Evolutionary conservation across 2,329 filamentous ascomycete species (phyloP).

Genomic region (Chaetomiaceae sp.): DNA sequence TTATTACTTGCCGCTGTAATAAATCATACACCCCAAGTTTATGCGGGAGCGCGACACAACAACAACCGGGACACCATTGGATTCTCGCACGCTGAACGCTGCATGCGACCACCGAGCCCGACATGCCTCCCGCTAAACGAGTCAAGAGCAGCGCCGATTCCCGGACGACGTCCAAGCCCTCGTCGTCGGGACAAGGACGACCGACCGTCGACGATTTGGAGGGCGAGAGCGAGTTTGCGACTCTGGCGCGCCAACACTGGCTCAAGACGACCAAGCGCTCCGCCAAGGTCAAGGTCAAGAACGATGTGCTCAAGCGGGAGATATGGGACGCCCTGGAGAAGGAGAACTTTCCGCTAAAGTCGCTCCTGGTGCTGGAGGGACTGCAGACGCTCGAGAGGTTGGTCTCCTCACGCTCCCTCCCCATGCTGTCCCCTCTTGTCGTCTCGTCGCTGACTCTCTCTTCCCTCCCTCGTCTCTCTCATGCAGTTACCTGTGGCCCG

Average conservation of each 20-base stretch:
- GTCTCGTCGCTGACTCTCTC: not conserved
- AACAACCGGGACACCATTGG: conserved; percentile 10
- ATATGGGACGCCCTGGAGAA: conserved; percentile 87
- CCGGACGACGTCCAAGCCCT: conserved; percentile 35
- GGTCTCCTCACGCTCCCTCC: too few relatives aligned
- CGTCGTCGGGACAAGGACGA: too few relatives aligned
- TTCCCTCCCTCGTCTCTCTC: conserved; percentile 28
- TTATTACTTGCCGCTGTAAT: too few relatives aligned
- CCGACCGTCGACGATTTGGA: conserved; percentile 65
- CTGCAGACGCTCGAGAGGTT: conserved; percentile 77
- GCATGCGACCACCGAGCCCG: conserved; percentile 20
- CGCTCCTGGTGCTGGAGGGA: conserved; percentile 79
- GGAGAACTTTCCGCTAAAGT: conserved; percentile 71
- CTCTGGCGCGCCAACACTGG: conserved; percentile 83
- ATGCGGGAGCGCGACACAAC: conserved; percentile 24
- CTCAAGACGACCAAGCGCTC: conserved; percentile 56
- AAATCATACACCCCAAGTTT: conserved; percentile 11
- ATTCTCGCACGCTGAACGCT: conserved; percentile 20
- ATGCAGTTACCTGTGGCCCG: conserved; percentile 84
- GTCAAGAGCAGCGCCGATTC: conserved; percentile 47
- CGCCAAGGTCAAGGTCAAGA: conserved; percentile 68
- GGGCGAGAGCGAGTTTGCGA: conserved; percentile 66
- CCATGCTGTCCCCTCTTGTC: not conserved
- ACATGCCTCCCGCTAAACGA: conserved; percentile 57
- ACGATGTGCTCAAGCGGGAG: conserved; percentile 77